Evolutionary conservation across 1,284 basidiomycete genomes (phyloP), one percentile per base, ranked within the genome.

Genomic region (Sanghuangporus weigelae): DNA sequence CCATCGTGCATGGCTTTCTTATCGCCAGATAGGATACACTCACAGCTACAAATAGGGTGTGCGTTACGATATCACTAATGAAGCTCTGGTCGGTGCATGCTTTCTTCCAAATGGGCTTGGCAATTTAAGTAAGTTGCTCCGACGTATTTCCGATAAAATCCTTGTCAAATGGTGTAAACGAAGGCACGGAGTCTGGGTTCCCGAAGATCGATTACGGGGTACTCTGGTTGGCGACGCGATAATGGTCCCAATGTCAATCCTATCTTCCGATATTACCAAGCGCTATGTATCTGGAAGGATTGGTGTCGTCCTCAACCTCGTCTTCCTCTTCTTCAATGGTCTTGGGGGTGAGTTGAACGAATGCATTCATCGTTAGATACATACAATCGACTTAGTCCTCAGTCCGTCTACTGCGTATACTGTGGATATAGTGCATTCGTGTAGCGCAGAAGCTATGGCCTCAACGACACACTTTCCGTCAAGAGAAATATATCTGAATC

Each of bases 71-170:
- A 85, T 91, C 59, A 71, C 72, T 7, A 87, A 85, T 70, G 78
- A 82, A 60, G 85, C 82, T 0, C 56, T 87, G 23, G 75, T 87
- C 14, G 87, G 89, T 3, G 77, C 78, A 1, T 79, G 86, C 64
- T 89, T 86, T 73, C 75, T 88, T 14, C 81, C 84, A 0, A 76
- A 74, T 4, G 87, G 89, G 1, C 40, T 83, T 2, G 88, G 88
- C 0, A 89, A 88, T 68, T 77, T 87, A 57, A 69, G 83, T 85
- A 63, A 19, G 78, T 65, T 85, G 39, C 77, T 81, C 0, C 87
- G 86, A 0, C 73, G 75, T 3, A 67, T 82, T 2, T 84, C 85
- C 0, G 87, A 89, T 70, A 64, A 66, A 19, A 74, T 76, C 0
- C 77, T 90, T 23, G 71, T 75, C 16, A 71, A 69, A 11, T 83